Evolutionary conservation across 495 filamentous ascomycete genomes (phyloP), one percentile per base, ranked within the genome.

Genomic region (Sabuloglossum arenarium): DNA sequence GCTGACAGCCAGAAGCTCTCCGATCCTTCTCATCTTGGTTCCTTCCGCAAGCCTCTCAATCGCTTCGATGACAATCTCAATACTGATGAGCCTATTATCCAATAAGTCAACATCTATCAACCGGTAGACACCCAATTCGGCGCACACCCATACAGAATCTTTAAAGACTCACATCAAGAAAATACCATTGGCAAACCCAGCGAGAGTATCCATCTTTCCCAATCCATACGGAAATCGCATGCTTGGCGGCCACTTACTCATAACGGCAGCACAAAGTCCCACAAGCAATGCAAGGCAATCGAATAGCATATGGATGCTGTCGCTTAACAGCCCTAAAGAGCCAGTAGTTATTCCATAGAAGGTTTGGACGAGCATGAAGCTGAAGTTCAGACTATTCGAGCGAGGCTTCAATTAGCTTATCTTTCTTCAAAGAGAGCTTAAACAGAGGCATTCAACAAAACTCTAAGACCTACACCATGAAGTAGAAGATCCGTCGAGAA

Each of bases 281-380:
- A 97, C 86, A 0, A 84, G 81, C 23, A 99, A 75, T 21, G 91
- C 91, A 14, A 95, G 76, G 60, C 91, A 99, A 67, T 99, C 91
- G 60, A 99, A 99, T 65, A 99, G 93, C 91, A 99, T 99, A 68
- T 99, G 91, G 59, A 99, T 93, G 63, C 87, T 95, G 67, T 99
- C 91, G 61, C 87, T 94, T 4, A 99, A 79, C 2, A 99, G 74
- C 0, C 91, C 91, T 6, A 99, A 74, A 0, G 93, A 97, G 55
- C 91, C 88, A 6, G 88, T 95, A 12, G 86, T 65, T 60, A 91
- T 88, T 31, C 91, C 91, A 64, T 99, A 99, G 31, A 86, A 85
- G 21, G 90, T 82, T 64, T 99, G 91, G 1, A 97, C 79, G 14
- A 87, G 71, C 91, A 99, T 99, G 66, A 99, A 99, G 0, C 70